Evolutionary conservation across 1,284 basidiomycete species (phyloP), one percentile per base, ranked within the genome.

Genomic region (Ceratobasidium sp.): DNA sequence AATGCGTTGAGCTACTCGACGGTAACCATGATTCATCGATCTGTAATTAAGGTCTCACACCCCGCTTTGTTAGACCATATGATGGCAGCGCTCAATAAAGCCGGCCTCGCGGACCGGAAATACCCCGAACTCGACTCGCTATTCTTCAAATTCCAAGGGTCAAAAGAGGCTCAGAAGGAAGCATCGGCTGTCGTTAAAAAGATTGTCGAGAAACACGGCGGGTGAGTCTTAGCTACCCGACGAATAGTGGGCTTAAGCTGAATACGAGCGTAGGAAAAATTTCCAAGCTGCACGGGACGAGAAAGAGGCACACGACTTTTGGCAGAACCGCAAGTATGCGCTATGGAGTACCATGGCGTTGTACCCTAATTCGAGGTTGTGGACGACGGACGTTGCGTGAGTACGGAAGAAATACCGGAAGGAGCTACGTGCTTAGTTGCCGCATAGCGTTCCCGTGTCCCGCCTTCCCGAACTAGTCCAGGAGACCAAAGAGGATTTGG

Each of bases 111-210:
- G 8, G 74, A 75, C 8, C 85, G 82, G 22, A 83, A 83, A 70
- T 93, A 87, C 80, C 86, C 86, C 0, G 88, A 88, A 72, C 82
- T 83, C 55, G 91, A 93, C 75, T 86, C 86, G 32, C 82, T 96
- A 13, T 94, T 94, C 82, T 89, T 96, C 84, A 96, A 96, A 78
- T 88, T 96, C 76, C 92, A 94, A 77, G 92, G 91, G 25, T 85
- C 87, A 1, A 77, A 82, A 3, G 80, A 80, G 3, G 82, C 89
- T 2, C 83, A 92, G 69, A 75, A 82, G 10, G 88, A 92, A 73
- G 87, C 89, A 0, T 86, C 88, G 0, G 80, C 81, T 22, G 82
- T 86, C 13, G 87, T 88, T 43, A 77, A 85, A 72, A 77, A 79
- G 35, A 83, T 94, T 47, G 84, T 86, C 2, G 81, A 84, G 74